Conservation (phyloP, 1,284 basidiomycete species). For the Phellopilus nigrolimitatus region DNA sequence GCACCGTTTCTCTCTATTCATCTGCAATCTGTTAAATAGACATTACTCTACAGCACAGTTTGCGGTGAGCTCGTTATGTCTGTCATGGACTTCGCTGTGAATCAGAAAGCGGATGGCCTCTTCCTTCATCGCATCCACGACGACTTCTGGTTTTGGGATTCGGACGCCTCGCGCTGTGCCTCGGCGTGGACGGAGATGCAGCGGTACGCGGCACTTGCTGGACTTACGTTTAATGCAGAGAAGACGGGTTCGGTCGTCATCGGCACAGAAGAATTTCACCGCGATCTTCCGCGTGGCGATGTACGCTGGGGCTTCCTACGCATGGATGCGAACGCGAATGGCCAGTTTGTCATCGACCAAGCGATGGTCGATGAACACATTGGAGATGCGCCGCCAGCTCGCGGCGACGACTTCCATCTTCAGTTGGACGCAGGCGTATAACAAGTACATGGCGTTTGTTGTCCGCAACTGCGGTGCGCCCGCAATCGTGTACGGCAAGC, state of each 20-base stretch:
- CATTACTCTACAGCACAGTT: constrained; percentile 24
- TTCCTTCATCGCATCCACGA: constrained; percentile 39
- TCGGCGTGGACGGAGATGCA: constrained; percentile 37
- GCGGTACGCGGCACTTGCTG: constrained; percentile 31
- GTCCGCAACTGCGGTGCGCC: constrained; percentile 38
- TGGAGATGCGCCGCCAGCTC: constrained; percentile 37
- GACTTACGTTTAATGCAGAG: constrained; percentile 33
- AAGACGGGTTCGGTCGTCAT: constrained; percentile 38
- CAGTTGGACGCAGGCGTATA: constrained; percentile 40
- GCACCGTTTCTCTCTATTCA: not conserved
- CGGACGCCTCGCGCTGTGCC: constrained; percentile 29
- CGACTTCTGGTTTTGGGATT: constrained; percentile 38
- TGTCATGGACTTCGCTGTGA: constrained; percentile 40
- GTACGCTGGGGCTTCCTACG: constrained; percentile 40
- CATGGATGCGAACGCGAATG: constrained; percentile 29
- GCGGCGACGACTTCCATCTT: constrained; percentile 36
- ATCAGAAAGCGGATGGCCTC: constrained; percentile 34
- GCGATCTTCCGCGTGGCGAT: constrained; percentile 32
- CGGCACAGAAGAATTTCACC: constrained; percentile 21
- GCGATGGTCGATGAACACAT: constrained; percentile 35
- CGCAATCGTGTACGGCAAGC: constrained; percentile 33
- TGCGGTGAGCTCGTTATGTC: constrained; percentile 37
- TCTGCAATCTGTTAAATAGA: not conserved
- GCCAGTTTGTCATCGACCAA: constrained; percentile 37
- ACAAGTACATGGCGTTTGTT: constrained; percentile 42